These are phyloP conservation scores for Mrakiaceae sp. DNA, from an alignment of 1,284 basidiomycete species.

Conservation along the genomic window DNA sequence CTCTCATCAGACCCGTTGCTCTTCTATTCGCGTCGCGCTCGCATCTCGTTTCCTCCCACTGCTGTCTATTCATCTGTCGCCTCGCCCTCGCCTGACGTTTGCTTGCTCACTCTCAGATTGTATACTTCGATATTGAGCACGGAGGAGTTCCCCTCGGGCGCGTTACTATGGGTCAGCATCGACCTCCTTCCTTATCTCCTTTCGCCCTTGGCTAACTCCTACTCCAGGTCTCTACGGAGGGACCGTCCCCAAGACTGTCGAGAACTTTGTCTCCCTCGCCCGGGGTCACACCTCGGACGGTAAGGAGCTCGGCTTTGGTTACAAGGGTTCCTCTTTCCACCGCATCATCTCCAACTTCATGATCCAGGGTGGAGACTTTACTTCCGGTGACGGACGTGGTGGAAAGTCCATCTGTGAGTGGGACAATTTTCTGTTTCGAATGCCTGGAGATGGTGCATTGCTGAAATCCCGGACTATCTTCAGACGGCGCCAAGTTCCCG, in stretches of 20 bases:
- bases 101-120: conserved; percentile 25
- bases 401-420: conserved; percentile 37
- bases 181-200: neutral
- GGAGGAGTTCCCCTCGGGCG: conserved; percentile 72
- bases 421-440: neutral
- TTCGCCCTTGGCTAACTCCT: neutral
- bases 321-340: conserved; percentile 59
- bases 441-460: no score
- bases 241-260: conserved; percentile 18
- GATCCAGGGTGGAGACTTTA: conserved; percentile 58
- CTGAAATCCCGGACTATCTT: neutral
- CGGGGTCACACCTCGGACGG: conserved; percentile 71
- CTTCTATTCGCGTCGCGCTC: neutral
- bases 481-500: conserved; percentile 36
- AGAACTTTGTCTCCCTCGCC: conserved; percentile 54
- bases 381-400: conserved; percentile 49
- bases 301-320: conserved; percentile 55
- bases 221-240: conserved; percentile 32
- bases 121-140: conserved; percentile 89
- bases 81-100: neutral
- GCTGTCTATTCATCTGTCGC: neutral
- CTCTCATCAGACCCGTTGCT: neutral
- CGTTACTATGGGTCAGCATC: conserved; percentile 53
- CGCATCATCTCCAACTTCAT: conserved; percentile 37
- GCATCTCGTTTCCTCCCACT: neutral